Evolutionary conservation across 2,329 filamentous ascomycete species (phyloP), one percentile per base, ranked within the genome.

Genomic region (Samsoniella hepiali): DNA sequence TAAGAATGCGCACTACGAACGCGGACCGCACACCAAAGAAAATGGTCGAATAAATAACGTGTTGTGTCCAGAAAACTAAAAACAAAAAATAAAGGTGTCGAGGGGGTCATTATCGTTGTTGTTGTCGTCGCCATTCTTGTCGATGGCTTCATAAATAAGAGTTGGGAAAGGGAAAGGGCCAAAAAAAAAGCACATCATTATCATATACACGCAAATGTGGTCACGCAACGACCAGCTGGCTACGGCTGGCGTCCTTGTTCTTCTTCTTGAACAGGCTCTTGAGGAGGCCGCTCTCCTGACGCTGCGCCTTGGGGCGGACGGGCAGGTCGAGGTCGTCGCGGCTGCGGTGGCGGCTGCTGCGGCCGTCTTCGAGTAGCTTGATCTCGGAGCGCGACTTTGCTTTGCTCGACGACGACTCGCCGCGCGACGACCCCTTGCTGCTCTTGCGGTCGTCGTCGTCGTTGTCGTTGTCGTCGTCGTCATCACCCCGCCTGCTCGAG

Each of bases 261-360:
- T 82, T 82, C 74, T 83, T 85, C 76, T 82, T 84, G 70, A 87
- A 86, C 63, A 87, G 67, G 3, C 78, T 74, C 76, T 85, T 86
- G 66, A 87, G 78, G 82, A 86, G 83, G 69, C 80, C 85, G 47
- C 70, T 74, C 59, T 72, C 71, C 68, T 78, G 80, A 65, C 76
- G 76, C 67, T 81, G 77, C 65, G 77, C 78, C 71, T 81, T 83
- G 10, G 80, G 78, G 47, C 79, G 74, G n/a, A 82, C 66, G 2
- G 79, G 76, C 36, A 76, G 62, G n/a, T 77, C 75, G 55, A 77
- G 67, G 40, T 73, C 76, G 57, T 76, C 77, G 69, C 65, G 76
- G 72, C 67, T 67, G 59, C 72, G 67, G 17, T 45, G 32, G 27
- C 59, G 50, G 65, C 70, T 63, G 67, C 72, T 71, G 56, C 69